phyloP scores from a whole-genome alignment of 148 eudicot species.

The Linanthus parryae region DNA sequence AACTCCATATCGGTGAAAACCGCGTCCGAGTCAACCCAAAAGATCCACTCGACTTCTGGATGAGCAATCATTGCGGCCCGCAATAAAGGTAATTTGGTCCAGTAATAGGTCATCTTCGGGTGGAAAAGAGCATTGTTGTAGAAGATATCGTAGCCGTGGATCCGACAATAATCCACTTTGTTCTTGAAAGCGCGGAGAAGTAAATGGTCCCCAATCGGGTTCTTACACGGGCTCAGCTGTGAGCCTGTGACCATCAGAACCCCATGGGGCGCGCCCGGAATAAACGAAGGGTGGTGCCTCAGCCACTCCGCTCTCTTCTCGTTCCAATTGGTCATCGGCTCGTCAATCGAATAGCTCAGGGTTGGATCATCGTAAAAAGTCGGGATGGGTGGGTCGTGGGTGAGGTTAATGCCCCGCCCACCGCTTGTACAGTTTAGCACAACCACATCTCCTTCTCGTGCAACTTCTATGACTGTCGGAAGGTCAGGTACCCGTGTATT shows the following conservation, averaged over 20 bases:
- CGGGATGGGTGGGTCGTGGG: too few relatives aligned
- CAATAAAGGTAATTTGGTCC: constrained; percentile 30
- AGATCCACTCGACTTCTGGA: constrained; percentile 47
- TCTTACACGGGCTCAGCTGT: constrained; percentile 13
- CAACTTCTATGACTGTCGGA: too few relatives aligned
- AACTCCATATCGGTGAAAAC: constrained; percentile 64
- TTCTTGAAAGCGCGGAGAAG: constrained; percentile 28
- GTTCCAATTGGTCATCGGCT: constrained; percentile 22
- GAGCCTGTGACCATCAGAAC: constrained; percentile 14
- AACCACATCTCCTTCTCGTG: too few relatives aligned
- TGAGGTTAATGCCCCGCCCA: too few relatives aligned
- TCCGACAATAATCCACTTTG: constrained; percentile 29
- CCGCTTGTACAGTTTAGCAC: too few relatives aligned
- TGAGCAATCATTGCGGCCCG: constrained; percentile 48
- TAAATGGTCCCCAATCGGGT: constrained; percentile 19
- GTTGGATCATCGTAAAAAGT: constrained; percentile 25
- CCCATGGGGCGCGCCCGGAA: background rate
- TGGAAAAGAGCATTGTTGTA: constrained; percentile 26
- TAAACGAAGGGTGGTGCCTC: constrained; percentile 1
- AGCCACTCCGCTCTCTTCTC: constrained; percentile 23
- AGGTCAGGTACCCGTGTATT: too few relatives aligned
- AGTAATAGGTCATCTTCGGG: constrained; percentile 26
- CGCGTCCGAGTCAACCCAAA: constrained; percentile 48
- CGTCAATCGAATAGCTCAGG: constrained; percentile 12
- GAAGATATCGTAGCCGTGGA: constrained; percentile 27